Evolutionary conservation across 257 asterid species (phyloP), one percentile per base, ranked within the genome.

Genomic region (Lithospermum erythrorhizon): DNA sequence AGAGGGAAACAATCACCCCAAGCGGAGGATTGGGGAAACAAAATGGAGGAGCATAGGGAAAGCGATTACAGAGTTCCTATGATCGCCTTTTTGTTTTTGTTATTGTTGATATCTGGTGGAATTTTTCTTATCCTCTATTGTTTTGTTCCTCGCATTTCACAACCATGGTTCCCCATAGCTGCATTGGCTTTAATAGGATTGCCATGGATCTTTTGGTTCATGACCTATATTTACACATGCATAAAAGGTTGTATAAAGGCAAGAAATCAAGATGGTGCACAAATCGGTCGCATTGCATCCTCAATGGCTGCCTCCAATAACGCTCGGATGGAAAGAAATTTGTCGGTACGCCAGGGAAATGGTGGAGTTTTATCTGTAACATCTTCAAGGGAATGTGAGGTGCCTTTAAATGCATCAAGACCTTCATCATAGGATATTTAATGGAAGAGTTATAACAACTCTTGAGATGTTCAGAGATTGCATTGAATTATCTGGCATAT

Each of bases 191-290:
- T 76, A 65, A 70, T 76, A 6, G 78, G 78, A 16, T 51, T 53
- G 3, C 81, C 81, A 4, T 76, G 74, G 75, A 53, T 69, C 8
- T 76, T 76, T 25, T 76, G 81, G 81, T 9, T 72, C 49, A 52
- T 76, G 22, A 58, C 72, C 19, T 76, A 72, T 58, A 21, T 72
- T 19, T 76, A 76, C 71, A 53, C 81, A 13, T 69, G 71, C 71
- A 11, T 53, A 29, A 76, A 69, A 53, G 56, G 64, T 19, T 65
- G 65, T 20, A 15, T 20, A 19, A 11, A 14, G 16, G 45, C 20
- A 6, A 20, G 21, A 45, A 6, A 29, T 8, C 23, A 57, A 18
- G 59, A 68, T 48, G 58, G 37, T 64, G 67, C 0, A 16, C 53
- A 63, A 59, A 55, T 6, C n/a, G 32, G 49, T 47, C 67, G 16